Evolutionary conservation across 2,329 filamentous ascomycete genomes (phyloP), one percentile per base, ranked within the genome.

Genomic region (Monilinia fructicola): DNA sequence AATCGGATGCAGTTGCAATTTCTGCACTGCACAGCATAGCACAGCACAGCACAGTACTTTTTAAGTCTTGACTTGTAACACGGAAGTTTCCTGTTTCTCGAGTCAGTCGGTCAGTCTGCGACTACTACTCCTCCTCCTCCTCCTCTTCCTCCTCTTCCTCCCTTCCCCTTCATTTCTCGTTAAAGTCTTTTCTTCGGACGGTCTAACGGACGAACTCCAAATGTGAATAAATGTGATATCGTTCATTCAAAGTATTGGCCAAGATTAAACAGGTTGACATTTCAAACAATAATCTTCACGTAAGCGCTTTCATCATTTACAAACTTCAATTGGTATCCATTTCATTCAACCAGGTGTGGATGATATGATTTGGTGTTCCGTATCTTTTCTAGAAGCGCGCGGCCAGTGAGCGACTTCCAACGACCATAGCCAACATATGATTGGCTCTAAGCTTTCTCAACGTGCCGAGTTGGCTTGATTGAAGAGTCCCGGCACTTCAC

Each of bases 381-480:
- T 35, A 38, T 56, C 40, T 56, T 55, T 38, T 16, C 53, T 64
- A 16, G 53, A 64, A 64, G 62, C 62, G 62, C 62, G 62, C 62
- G 62, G 50, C 40, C 62, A 50, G 12, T 38, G 14, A 46, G 42
- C 54, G 40, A 56, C 6, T 21, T 4, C 48, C 18, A 42, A 23
- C 48, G 26, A 44, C 35, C 35, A 35, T 26, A n/a, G 18, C 23
- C 14, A 55, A 11, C 38, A 48, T 56, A 14, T 38, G 21, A 64
- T 64, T 64, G 62, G 53, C 4, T 44, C 40, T n/a, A 35, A 56
- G 40, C 23, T 21, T 40, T 48, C 10, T 14, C 21, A 3, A 56
- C 18, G 40, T 64, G 52, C 61, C 28, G 40, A 55, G 21, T n/a
- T 26, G 28, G 44, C 14, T 40, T 35, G 11, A 56, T 64, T 11